Evolutionary conservation across 805 yeast species (phyloP).

Genomic region (Diddensiella caesifluorescens): DNA sequence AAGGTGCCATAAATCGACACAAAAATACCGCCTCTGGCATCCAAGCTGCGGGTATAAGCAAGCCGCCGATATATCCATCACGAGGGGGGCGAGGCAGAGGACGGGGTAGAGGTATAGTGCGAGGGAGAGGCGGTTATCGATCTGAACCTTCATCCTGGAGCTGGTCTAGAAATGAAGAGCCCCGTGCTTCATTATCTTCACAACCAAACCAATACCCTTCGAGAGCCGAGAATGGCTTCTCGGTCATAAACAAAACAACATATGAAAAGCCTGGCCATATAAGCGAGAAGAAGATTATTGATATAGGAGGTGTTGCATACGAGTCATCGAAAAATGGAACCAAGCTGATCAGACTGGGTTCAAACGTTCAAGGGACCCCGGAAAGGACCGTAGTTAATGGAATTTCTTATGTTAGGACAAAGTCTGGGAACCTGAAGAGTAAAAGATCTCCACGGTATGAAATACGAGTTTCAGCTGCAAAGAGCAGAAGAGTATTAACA

Average conservation of each 20-base stretch:
- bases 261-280: neutral
- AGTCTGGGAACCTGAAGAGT: slow-evolving; percentile 16
- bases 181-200: too few relatives aligned
- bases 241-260: too few relatives aligned
- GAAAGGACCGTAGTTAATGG: slow-evolving; percentile 25
- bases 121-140: too few relatives aligned
- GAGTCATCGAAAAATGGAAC: slow-evolving; percentile 19
- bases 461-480: neutral
- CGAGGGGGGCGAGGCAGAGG: too few relatives aligned
- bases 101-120: slow-evolving; percentile 6
- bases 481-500: neutral
- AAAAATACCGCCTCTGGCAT: slow-evolving; percentile 13
- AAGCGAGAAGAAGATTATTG: slow-evolving; percentile 10
- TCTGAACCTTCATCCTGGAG: too few relatives aligned
- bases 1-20: slow-evolving; percentile 25
- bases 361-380: slow-evolving; percentile 16
- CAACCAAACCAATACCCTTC: too few relatives aligned
- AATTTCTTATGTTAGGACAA: slow-evolving; percentile 23
- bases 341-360: slow-evolving; percentile 21
- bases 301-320: slow-evolving; percentile 26
- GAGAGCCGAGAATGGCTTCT: too few relatives aligned
- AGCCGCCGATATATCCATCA: too few relatives aligned
- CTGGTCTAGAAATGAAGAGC: too few relatives aligned
- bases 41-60: too few relatives aligned
- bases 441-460: neutral